phyloP scores from a whole-genome alignment of 2,329 filamentous ascomycete species.

The Fusarium palustre region DNA sequence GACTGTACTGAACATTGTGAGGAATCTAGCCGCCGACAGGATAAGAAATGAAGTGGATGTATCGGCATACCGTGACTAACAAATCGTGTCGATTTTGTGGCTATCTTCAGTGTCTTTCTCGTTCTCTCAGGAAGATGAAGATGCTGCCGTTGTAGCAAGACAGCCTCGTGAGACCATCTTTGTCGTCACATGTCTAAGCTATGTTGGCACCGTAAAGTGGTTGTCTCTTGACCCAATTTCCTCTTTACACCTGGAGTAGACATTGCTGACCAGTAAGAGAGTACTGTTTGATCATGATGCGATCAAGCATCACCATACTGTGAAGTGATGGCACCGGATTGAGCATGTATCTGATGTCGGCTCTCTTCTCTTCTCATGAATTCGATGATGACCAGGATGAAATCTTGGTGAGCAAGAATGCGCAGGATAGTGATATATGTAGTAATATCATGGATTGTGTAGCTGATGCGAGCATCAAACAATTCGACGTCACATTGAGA shows the following conservation, averaged over 20 bases:
- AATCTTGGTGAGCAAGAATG: slow-evolving; percentile 38
- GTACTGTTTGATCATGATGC: not conserved
- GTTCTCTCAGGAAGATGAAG: not conserved
- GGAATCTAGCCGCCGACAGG: not conserved
- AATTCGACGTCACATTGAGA: slow-evolving; percentile 27
- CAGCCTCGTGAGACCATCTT: not conserved
- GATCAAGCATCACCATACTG: not conserved
- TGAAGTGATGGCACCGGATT: not conserved
- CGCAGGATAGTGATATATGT: slow-evolving; percentile 32
- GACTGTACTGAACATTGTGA: not conserved
- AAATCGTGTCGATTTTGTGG: not conserved
- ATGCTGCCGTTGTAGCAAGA: not conserved
- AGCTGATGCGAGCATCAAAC: slow-evolving; percentile 16
- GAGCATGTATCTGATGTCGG: not conserved
- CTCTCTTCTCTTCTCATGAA: not conserved
- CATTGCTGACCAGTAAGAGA: slow-evolving; percentile 1
- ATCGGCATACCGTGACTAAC: too few relatives aligned
- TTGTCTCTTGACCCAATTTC: not conserved
- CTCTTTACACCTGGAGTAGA: not conserved
- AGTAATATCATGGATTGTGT: slow-evolving; percentile 21
- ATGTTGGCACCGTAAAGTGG: too few relatives aligned
- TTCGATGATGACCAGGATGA: slow-evolving; percentile 2
- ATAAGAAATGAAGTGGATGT: not conserved
- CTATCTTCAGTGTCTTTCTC: not conserved
- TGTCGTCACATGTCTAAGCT: not conserved